Percentiles rank a stretch among this genome's conserved stretches.
Evolutionary conservation across 1,284 basidiomycete genomes (phyloP).

Genomic region (Ustilago trichophora): DNA sequence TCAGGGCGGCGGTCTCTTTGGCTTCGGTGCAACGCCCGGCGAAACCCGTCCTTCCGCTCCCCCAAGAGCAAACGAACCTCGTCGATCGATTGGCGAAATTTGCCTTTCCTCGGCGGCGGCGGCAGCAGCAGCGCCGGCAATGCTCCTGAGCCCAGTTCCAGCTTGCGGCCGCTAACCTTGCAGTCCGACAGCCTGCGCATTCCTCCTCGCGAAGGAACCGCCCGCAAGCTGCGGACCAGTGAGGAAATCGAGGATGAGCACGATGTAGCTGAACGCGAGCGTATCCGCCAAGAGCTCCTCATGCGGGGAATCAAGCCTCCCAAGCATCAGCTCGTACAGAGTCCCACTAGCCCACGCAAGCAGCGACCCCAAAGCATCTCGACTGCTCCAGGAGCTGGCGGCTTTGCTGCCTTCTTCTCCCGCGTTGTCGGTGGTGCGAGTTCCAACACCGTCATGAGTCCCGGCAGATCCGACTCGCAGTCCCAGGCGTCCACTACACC

Average conservation of each 20-base stretch:
- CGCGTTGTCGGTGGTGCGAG: conserved; percentile 47
- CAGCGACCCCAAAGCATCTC: conserved; percentile 21
- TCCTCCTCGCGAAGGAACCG: conserved; percentile 22
- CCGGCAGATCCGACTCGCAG: conserved; percentile 16
- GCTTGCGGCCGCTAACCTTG: conserved; percentile 77
- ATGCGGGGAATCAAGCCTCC: conserved; percentile 53
- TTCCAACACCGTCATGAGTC: conserved; percentile 12
- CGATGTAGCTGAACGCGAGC: conserved; percentile 52
- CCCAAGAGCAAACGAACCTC: conserved; percentile 34
- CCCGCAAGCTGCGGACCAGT: conserved; percentile 40
- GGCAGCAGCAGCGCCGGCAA: conserved; percentile 3
- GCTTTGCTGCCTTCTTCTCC: conserved; percentile 54
- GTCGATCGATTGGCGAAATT: conserved; percentile 49
- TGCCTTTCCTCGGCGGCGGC: conserved; percentile 47
- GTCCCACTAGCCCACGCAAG: conserved; percentile 13
- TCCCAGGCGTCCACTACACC: conserved; percentile 29
- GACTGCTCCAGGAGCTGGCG: conserved; percentile 24
- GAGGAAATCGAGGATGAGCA: conserved; percentile 54
- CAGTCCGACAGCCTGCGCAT: conserved; percentile 29
- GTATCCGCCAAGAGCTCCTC: conserved; percentile 50
- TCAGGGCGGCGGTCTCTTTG: conserved; percentile 32
- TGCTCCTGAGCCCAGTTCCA: conserved; percentile 71
- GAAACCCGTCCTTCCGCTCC: conserved; percentile 2
- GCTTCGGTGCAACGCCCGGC: conserved; percentile 20
- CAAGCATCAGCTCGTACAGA: conserved; percentile 49